Conservation (phyloP, 768 basidiomycete genomes). For the Leucosporidium yakuticum region DNA sequence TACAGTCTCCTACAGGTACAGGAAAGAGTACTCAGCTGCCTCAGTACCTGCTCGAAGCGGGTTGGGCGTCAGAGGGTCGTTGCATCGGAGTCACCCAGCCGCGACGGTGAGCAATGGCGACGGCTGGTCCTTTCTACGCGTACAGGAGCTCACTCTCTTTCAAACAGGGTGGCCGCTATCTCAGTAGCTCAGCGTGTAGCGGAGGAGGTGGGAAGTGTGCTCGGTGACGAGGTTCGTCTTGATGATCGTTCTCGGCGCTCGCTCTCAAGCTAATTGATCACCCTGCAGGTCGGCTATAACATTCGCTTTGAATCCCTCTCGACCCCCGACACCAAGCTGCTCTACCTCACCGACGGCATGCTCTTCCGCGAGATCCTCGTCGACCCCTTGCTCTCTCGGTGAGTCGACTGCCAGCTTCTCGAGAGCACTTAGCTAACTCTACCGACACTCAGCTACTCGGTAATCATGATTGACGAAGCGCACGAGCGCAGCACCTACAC, state of each 20-base stretch:
- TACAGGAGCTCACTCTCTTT: too few relatives aligned
- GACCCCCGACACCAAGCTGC: conserved; percentile 77
- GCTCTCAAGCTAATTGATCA: not conserved
- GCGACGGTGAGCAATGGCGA: conserved; percentile 48
- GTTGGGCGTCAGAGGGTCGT: conserved; percentile 78
- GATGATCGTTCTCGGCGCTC: not conserved
- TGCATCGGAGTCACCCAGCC: conserved; percentile 93
- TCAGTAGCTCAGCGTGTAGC: conserved; percentile 88
- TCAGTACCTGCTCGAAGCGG: conserved; percentile 86
- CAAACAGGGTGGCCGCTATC: conserved; percentile 80
- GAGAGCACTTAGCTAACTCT: not conserved
- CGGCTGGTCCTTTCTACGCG: too few relatives aligned
- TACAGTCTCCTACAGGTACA: conserved; percentile 73
- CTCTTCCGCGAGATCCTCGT: conserved; percentile 71
- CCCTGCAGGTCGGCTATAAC: conserved; percentile 80
- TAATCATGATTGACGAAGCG: conserved; percentile 98
- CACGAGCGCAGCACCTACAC: conserved; percentile 96
- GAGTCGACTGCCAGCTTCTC: conserved; percentile 37
- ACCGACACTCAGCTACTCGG: conserved; percentile 75
- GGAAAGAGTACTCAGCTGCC: conserved; percentile 98
- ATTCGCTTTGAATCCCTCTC: conserved; percentile 95
- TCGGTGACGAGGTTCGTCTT: conserved; percentile 73
- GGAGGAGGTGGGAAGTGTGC: conserved; percentile 75
- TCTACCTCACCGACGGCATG: conserved; percentile 98
- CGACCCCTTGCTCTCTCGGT: conserved; percentile 84